Conservation (phyloP, 2,329 filamentous ascomycete genomes). For the Endoconidiophora polonica region DNA sequence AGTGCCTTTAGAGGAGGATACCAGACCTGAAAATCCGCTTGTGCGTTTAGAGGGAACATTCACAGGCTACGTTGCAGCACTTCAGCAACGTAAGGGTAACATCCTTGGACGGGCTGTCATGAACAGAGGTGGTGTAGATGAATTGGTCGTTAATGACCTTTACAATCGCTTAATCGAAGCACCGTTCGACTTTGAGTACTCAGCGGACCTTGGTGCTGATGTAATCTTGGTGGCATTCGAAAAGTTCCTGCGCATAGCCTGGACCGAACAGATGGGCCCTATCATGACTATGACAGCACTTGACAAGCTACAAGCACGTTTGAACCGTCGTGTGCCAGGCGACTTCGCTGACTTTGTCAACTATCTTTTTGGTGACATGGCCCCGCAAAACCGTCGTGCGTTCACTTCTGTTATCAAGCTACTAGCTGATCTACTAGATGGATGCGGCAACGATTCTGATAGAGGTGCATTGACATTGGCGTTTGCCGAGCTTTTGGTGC, state of each 20-base stretch:
- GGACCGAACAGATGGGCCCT: conserved; percentile 75
- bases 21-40: conserved; percentile 45
- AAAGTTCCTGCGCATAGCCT: conserved; percentile 76
- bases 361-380: conserved; percentile 47
- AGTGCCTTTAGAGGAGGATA: conserved; percentile 27
- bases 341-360: conserved; percentile 58
- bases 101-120: conserved; percentile 65
- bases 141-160: conserved; percentile 69
- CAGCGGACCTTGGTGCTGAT: conserved; percentile 62
- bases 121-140: conserved; percentile 47
- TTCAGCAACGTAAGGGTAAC: conserved; percentile 74
- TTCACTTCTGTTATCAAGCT: conserved; percentile 74
- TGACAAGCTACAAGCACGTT: conserved; percentile 53
- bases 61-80: conserved; percentile 61
- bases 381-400: conserved; percentile 55
- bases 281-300: conserved; percentile 59
- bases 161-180: conserved; percentile 80
- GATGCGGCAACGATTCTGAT: conserved; percentile 80
- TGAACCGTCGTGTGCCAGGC: conserved; percentile 48
- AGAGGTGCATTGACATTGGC: conserved; percentile 73
- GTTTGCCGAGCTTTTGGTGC: conserved; percentile 71
- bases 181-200: conserved; percentile 58
- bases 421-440: conserved; percentile 72
- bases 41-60: conserved; percentile 71
- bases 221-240: conserved; percentile 85